phyloP scores from a whole-genome alignment of 495 filamentous ascomycete species.

The Tuber magnatum region DNA sequence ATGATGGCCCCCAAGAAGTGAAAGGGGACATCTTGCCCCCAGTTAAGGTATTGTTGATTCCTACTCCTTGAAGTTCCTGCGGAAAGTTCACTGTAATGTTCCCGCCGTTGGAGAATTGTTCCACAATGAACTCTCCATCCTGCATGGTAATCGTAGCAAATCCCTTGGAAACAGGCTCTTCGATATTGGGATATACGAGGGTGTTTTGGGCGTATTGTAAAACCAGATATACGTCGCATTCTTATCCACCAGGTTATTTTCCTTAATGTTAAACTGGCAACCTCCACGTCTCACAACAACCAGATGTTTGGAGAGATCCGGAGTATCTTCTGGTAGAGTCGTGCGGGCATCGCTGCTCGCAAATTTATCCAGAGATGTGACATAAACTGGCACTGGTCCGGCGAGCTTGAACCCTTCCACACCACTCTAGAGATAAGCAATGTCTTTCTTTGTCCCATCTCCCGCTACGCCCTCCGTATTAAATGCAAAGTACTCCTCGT shows the following conservation, averaged over 20 bases:
- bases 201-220: slow-evolving; percentile 48
- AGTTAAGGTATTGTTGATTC: slow-evolving; percentile 41
- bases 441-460: slow-evolving; percentile 24
- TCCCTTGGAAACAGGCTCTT: slow-evolving; percentile 19
- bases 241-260: slow-evolving; percentile 46
- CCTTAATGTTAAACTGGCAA: slow-evolving; percentile 49
- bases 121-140: slow-evolving; percentile 49
- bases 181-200: slow-evolving; percentile 28
- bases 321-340: slow-evolving; percentile 45
- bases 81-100: slow-evolving; percentile 43
- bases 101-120: slow-evolving; percentile 46
- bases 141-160: slow-evolving; percentile 41
- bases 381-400: slow-evolving; percentile 43
- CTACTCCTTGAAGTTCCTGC: slow-evolving; percentile 18
- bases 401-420: slow-evolving; percentile 43
- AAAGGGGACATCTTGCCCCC: slow-evolving; percentile 49
- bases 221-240: slow-evolving; percentile 54
- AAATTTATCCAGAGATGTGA: slow-evolving; percentile 48
- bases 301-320: slow-evolving; percentile 49
- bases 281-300: slow-evolving; percentile 52
- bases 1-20: slow-evolving; percentile 54
- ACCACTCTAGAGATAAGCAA: slow-evolving; percentile 44
- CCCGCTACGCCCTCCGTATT: slow-evolving; percentile 43
- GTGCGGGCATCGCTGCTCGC: slow-evolving; percentile 47
- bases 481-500: slow-evolving; percentile 42